These are phyloP conservation scores for Friedmanniomyces simplex DNA, from an alignment of 495 filamentous ascomycete species.

Conservation along the genomic window DNA sequence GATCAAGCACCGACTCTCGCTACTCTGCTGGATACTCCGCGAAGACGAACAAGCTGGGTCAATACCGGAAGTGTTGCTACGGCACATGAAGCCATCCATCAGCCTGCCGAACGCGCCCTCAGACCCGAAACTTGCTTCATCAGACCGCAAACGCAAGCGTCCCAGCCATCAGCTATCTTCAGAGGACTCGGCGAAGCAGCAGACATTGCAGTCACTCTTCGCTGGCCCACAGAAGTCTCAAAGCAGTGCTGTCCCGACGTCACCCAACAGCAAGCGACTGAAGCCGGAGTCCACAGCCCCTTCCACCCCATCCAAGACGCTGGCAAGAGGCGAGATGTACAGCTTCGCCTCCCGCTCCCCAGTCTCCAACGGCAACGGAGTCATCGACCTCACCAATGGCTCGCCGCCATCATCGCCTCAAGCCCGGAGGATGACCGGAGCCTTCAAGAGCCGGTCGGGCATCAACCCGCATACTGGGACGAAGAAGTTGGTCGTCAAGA, in stretches of 20 bases:
- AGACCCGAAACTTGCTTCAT: neutral
- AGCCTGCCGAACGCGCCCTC: neutral
- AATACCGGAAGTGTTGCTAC: neutral
- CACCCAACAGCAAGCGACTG: constrained; percentile 20
- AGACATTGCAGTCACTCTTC: constrained; percentile 13
- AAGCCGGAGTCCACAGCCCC: constrained; percentile 7
- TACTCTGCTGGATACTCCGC: too few species aligned
- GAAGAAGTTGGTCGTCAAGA: constrained; percentile 83
- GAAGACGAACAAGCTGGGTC: too few species aligned
- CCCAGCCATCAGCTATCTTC: constrained; percentile 1
- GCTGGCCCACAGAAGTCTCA: constrained; percentile 13
- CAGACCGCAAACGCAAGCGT: constrained; percentile 18
- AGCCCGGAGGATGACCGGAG: constrained; percentile 8
- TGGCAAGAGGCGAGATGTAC: constrained; percentile 23
- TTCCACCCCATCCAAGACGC: constrained; percentile 8
- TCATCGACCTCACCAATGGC: constrained; percentile 22
- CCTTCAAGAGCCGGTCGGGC: constrained; percentile 15
- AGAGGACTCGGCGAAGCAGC: constrained; percentile 10
- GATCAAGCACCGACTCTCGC: too few species aligned
- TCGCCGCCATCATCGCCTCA: constrained; percentile 15
- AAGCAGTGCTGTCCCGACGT: neutral
- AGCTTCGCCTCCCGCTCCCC: constrained; percentile 17
- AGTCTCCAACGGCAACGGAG: constrained; percentile 6
- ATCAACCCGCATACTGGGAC: constrained; percentile 51
- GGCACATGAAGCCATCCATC: neutral